Evolutionary conservation across 164 flowering plant genomes (phyloP).

Genomic region (Vitis rupestris): DNA sequence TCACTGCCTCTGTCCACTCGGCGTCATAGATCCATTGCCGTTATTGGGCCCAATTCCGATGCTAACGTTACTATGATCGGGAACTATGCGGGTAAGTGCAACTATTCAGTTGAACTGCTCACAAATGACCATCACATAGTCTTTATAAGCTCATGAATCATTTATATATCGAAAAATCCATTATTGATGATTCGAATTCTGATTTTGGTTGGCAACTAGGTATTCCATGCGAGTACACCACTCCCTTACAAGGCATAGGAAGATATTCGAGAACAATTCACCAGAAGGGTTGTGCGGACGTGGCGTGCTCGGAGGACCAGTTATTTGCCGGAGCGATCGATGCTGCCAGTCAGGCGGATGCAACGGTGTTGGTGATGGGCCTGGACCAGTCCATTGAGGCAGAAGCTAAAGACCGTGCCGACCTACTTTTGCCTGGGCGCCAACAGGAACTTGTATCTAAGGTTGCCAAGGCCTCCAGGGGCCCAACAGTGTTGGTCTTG

Average conservation of each 20-base stretch:
- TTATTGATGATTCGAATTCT: not conserved
- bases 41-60: constrained; percentile 81
- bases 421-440: constrained; percentile 74
- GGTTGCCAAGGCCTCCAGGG: constrained; percentile 68
- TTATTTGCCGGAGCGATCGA: constrained; percentile 54
- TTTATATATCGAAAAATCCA: not conserved
- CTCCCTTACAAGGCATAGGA: constrained; percentile 69
- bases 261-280: constrained; percentile 54
- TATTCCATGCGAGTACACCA: constrained; percentile 77
- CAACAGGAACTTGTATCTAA: constrained; percentile 74
- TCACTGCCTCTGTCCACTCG: constrained; percentile 53
- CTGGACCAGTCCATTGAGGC: constrained; percentile 92
- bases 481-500: constrained; percentile 71
- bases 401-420: constrained; percentile 58
- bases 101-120: too few relatives aligned
- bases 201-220: constrained; percentile 32
- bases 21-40: constrained; percentile 63
- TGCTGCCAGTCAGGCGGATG: constrained; percentile 75
- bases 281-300: constrained; percentile 62
- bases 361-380: constrained; percentile 81
- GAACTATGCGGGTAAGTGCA: constrained; percentile 58
- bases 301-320: constrained; percentile 43
- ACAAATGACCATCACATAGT: too few relatives aligned
- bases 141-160: too few relatives aligned
- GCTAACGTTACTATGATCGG: constrained; percentile 87